Evolutionary conservation across 2,329 filamentous ascomycete genomes (phyloP), one percentile per base, ranked within the genome.

Genomic region (Intubia oerlemansii): DNA sequence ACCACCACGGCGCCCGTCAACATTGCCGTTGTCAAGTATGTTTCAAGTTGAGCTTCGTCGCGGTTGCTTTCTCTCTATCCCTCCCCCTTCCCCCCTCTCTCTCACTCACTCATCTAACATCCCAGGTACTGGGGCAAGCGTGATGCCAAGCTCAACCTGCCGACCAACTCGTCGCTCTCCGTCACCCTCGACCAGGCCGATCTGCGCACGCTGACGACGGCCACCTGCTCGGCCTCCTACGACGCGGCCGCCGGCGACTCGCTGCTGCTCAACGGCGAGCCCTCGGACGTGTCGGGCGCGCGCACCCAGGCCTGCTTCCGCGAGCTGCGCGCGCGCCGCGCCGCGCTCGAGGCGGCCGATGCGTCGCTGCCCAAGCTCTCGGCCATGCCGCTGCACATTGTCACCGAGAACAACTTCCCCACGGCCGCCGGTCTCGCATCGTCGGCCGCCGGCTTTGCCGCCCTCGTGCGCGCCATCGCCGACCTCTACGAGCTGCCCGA

Each of bases 341-440:
- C 69, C 29, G 59, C 67, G 15, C 61, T 95, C 43, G 88, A 98
- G 52, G 57, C 59, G 20, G 52, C 62, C 35, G 59, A 92, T 47
- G 42, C 70, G 0, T 70, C 68, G 14, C 64, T 92, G n/a, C 81
- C 85, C 24, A 80, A 78, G 50, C 69, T 98, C 32, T 78, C 81
- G 9, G 48, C 60, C 29, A 60, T 77, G 43, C 70, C 78, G 19
- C 68, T 98, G 36, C 77, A 74, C 42, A 74, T 98, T 39, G 82
- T 93, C 32, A 88, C 79, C 32, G 78, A 88, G 57, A 98, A 98
- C 65, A 98, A 98, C 64, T 98, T 98, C 63, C 88, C 88, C 37
- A 98, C 88, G 3, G 88, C 88, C 16, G 88, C 88, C 5, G 88
- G 88, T 6, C 70, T 98, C 11, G 72, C 73, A 4, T 74, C 66